Evolutionary conservation across 179 eudicot genomes (phyloP).

Genomic region (Spinacia oleracea): DNA sequence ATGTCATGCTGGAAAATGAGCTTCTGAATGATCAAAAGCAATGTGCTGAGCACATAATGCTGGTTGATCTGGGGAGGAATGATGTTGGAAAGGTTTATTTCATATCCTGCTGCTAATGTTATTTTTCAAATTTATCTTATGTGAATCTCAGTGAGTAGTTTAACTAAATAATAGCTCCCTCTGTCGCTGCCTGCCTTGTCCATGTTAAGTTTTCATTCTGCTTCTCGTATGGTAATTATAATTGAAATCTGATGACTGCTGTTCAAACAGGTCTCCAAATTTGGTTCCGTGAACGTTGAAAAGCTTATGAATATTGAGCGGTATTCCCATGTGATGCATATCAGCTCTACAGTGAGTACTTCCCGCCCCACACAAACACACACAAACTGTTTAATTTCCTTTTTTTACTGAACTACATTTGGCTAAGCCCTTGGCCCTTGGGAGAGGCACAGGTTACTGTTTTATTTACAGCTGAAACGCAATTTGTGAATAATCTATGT

Average conservation of each 20-base stretch:
- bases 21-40: conserved; percentile 89
- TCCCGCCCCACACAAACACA: not conserved
- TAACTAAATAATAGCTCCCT: not conserved
- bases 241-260: conserved; percentile 17
- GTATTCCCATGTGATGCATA: conserved; percentile 99
- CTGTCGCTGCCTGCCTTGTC: not conserved
- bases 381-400: not conserved
- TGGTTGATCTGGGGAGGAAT: conserved; percentile 98
- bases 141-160: not conserved
- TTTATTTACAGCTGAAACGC: not conserved
- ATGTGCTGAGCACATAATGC: conserved; percentile 97
- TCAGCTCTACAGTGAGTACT: conserved; percentile 90
- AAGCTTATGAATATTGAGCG: conserved; percentile 92
- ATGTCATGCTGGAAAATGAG: conserved; percentile 75
- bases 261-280: conserved; percentile 70
- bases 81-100: conserved; percentile 91
- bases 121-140: not conserved
- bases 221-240: not conserved
- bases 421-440: not conserved
- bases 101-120: conserved; percentile 3
- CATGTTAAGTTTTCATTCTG: not conserved
- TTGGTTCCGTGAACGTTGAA: conserved; percentile 95
- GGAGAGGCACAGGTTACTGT: not conserved
- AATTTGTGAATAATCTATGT: not conserved
- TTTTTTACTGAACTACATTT: conserved; percentile 3